Evolutionary conservation across 1,284 basidiomycete genomes (phyloP).

Genomic region (Austropuccinia psidii): DNA sequence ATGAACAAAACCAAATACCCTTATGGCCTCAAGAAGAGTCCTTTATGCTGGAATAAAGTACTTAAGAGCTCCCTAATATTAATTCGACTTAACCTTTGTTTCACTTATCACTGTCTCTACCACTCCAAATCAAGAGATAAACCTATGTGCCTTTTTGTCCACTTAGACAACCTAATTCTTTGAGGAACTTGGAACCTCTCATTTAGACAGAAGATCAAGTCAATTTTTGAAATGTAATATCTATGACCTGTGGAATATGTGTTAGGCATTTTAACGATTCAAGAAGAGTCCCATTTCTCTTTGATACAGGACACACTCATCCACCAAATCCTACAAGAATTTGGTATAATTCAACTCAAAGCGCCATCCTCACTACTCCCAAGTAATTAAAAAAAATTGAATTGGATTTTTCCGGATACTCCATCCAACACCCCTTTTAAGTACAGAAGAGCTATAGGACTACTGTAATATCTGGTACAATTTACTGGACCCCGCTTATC

Average conservation of each 20-base stretch:
- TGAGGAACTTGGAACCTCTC: background rate
- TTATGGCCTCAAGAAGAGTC: slow-evolving; percentile 1
- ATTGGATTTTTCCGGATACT: no score
- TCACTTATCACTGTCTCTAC: background rate
- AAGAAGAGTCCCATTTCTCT: background rate
- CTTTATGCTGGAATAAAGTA: background rate
- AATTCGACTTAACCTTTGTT: background rate
- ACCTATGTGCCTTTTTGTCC: background rate
- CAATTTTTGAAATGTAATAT: background rate
- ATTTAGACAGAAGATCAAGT: background rate
- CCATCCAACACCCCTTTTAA: no score
- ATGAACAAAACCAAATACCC: background rate
- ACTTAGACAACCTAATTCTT: background rate
- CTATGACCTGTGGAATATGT: background rate
- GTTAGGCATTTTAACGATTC: background rate
- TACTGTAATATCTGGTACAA: no score
- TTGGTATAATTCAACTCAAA: no score
- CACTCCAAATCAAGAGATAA: background rate
- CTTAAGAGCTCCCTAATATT: background rate
- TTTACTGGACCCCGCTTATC: no score
- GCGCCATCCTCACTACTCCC: no score
- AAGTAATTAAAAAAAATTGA: no score
- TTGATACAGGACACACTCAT: background rate
- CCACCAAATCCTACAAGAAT: no score
- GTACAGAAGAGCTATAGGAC: no score